Conservation (phyloP, 305 asterid genomes). For the Fraxinus angustifolia region DNA sequence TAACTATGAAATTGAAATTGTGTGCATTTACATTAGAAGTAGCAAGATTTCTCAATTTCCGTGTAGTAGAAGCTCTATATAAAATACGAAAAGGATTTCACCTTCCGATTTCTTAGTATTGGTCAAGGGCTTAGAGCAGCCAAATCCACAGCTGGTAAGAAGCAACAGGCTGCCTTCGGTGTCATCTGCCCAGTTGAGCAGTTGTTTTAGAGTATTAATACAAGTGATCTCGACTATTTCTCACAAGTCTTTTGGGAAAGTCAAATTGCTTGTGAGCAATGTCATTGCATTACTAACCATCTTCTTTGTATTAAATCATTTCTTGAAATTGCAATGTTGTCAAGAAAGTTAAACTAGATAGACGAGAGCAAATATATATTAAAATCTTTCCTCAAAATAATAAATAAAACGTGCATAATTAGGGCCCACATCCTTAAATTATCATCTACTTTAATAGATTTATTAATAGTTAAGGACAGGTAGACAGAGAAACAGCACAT, state of each 20-base stretch:
- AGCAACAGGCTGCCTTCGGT: neutral
- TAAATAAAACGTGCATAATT: neutral
- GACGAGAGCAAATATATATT: neutral
- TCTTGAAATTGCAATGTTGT: neutral
- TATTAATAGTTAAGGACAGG: neutral
- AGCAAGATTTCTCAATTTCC: neutral
- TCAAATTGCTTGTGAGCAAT: neutral
- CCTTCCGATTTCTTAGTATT: neutral
- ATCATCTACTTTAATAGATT: neutral
- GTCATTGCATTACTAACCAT: neutral
- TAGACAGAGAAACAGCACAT: neutral
- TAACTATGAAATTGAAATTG: neutral
- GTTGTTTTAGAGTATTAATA: neutral
- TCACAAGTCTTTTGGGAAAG: neutral
- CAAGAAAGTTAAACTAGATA: neutral
- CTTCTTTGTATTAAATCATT: neutral
- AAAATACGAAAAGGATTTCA: neutral
- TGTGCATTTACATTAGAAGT: neutral
- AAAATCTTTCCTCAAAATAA: neutral
- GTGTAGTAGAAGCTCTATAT: neutral
- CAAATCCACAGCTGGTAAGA: neutral
- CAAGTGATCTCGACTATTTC: neutral
- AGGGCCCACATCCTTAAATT: neutral
- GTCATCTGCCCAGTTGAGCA: neutral
- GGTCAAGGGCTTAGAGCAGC: neutral